Base-by-base conservation (phyloP, 768 basidiomycete species). In the Boletus vermiculosoides region DNA sequence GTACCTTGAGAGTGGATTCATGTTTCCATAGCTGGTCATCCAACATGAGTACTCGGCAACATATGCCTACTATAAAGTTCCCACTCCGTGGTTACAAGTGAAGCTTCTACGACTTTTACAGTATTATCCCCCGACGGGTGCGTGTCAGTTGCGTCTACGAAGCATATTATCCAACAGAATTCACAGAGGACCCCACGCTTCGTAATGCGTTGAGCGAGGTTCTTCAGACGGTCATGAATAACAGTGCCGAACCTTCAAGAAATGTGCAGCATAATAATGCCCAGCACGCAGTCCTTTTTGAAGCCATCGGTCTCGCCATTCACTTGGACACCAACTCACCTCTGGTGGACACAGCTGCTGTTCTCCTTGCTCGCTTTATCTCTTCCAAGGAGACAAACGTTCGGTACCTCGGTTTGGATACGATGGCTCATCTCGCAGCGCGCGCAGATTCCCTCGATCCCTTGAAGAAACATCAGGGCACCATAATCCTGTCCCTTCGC, bases 221-320 rank as follows among this genome's bases (percentile, higher is more conserved):
- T 11, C 77, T 99, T 52, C 88, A 93, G 66, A 88, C 88, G 8
- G 86, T 94, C 68, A 93, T 98, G 84, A 89, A 88, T 64, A 94
- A 88, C 66, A 86, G 90, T 65, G 88, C 92, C 10, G 95, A 97
- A 66, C 89, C 90, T 10, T 88, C 93, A 12, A 82, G 91, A 61
- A 98, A 98, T 63, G 91, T 98, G 13, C 97, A 99, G 69, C 97
- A 99, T 68, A 98, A 96, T 72, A 99, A 99, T 65, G 97, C 96
- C 11, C 96, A 97, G 68, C 94, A 98, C 68, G 91, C 97, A 1
- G 86, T 99, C n/a, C 81, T 99, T 15, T 99, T 98, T 65, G 97
- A 99, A 74, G 96, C 96, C 22, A 99, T 99, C 66, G 80, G 92
- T 59, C 85, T 98, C 42, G 94, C 94, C 15, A 98, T 99, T 61